Conservation (phyloP, 1,284 basidiomycete species). For the Fomitopsis betulina region DNA sequence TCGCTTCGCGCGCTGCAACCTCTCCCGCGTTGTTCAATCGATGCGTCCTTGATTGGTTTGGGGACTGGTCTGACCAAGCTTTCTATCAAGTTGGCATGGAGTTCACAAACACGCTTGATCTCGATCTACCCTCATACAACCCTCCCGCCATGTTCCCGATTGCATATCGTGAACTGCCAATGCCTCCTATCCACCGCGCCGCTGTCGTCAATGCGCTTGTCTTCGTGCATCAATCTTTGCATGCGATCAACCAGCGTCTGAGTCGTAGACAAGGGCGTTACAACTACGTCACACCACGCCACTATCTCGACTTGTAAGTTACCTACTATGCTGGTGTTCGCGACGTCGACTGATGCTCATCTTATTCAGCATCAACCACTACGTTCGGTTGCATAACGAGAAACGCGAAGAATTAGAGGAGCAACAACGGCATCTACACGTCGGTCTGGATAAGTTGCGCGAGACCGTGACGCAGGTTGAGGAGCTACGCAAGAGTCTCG, state of each 20-base stretch:
- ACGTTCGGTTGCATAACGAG: constrained; percentile 93
- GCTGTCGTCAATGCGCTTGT: constrained; percentile 95
- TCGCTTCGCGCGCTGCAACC: constrained; percentile 93
- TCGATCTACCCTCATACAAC: constrained; percentile 78
- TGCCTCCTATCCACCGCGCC: constrained; percentile 81
- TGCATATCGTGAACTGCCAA: constrained; percentile 75
- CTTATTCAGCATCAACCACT: constrained; percentile 84
- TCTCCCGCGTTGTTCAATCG: constrained; percentile 98
- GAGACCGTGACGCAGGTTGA: constrained; percentile 97
- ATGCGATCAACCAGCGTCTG: constrained; percentile 85
- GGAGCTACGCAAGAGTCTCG: constrained; percentile 92
- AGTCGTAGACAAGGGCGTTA: constrained; percentile 90
- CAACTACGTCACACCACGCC: constrained; percentile 96
- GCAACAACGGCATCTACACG: constrained; percentile 97
- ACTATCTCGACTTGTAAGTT: constrained; percentile 98
- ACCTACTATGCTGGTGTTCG: neutral
- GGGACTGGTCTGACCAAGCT: constrained; percentile 97
- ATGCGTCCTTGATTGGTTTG: constrained; percentile 98
- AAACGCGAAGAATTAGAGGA: constrained; percentile 99
- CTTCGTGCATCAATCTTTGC: constrained; percentile 87
- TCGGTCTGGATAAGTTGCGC: constrained; percentile 95
- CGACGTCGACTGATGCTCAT: constrained; percentile 9
- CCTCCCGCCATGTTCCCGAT: constrained; percentile 83
- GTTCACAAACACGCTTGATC: constrained; percentile 88
- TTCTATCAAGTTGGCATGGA: constrained; percentile 96